Base-by-base conservation (phyloP, 2,329 filamentous ascomycete genomes). In the Penicillium sp. region DNA sequence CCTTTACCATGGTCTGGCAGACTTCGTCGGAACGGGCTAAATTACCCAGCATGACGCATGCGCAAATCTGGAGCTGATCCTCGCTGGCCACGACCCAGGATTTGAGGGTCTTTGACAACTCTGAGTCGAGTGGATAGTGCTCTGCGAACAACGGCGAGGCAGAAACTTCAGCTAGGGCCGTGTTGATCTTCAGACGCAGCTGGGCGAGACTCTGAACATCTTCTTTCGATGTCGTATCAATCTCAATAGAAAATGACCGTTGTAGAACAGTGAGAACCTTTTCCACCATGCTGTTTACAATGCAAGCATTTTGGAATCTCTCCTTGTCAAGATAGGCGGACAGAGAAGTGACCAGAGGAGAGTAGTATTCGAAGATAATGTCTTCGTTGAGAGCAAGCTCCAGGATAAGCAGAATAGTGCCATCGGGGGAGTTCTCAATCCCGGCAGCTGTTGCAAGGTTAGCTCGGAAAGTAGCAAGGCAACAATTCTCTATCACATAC, bases 31-130 rank as follows among this genome's bases (percentile, higher is more conserved):
- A 76, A 29, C 76, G 72, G 26, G 77, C 77, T 31, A 79, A 53
- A 53, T 81, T 81, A 7, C 79, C 79, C 13, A 80, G 69, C 57
- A 80, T 75, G 37, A 80, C 65, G 55, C 77, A 79, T 16, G 77
- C 71, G 48, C 77, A 78, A 43, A 78, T 71, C 36, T 77, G 71
- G 24, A 80, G 68, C 43, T 79, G 75, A n/a, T 75, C 71, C 43
- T 78, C 69, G 2, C 61, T 51, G 19, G 67, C 64, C 11, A 59
- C 55, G 14, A 79, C 67, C 77, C 77, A 80, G 7, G 68, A 65
- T 42, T 71, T 68, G 26, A 80, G 54, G 0, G 61, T 71, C 16
- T 70, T 58, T 3, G 71, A 64, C n/a, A 78, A 59, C 9, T 65
- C 28, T 13, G 72, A 75, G 6, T 66, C 66, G 36, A 78, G 65